Evolutionary conservation across 768 basidiomycete species (phyloP).

Genomic region (Pleurotus citrinopileatus): DNA sequence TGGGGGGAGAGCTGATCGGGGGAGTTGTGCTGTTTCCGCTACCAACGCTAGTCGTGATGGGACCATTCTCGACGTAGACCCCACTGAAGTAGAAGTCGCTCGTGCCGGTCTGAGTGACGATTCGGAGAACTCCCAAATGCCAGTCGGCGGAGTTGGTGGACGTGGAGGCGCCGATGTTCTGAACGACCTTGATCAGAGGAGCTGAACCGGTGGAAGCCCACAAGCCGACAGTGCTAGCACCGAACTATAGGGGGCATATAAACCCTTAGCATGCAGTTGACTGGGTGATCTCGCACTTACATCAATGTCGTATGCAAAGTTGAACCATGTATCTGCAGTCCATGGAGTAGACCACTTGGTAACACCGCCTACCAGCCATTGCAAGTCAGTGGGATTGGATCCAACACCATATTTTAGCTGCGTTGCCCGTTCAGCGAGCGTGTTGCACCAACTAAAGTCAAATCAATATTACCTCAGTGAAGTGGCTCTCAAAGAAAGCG

Average conservation of each 20-base stretch:
- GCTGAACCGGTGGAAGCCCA: slow-evolving; percentile 51
- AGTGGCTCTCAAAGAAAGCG: slow-evolving; percentile 62
- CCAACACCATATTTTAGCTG: slow-evolving; percentile 58
- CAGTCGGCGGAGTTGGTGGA: slow-evolving; percentile 60
- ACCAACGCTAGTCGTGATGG: slow-evolving; percentile 53
- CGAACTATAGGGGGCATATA: slow-evolving; percentile 35
- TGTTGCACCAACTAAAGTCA: background rate
- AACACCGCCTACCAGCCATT: slow-evolving; percentile 47
- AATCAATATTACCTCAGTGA: slow-evolving; percentile 44
- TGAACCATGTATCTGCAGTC: slow-evolving; percentile 54
- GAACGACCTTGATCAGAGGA: slow-evolving; percentile 47
- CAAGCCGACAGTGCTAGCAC: slow-evolving; percentile 49
- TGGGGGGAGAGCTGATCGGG: background rate
- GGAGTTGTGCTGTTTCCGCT: slow-evolving; percentile 21
- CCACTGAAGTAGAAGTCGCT: slow-evolving; percentile 63
- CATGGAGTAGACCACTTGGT: slow-evolving; percentile 51
- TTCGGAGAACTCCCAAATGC: slow-evolving; percentile 59
- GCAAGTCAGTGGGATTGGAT: slow-evolving; percentile 44
- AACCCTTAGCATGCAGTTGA: background rate
- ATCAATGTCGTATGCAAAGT: slow-evolving; percentile 66
- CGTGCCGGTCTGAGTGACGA: slow-evolving; percentile 40
- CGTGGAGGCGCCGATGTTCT: slow-evolving; percentile 44
- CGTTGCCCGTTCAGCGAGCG: slow-evolving; percentile 1
- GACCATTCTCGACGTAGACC: slow-evolving; percentile 57
- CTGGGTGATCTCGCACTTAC: slow-evolving; percentile 27